Percentiles rank a stretch among this genome's conserved stretches.
Conservation (phyloP, 164 flowering plant species). For the Magnolia changhungtana region DNA sequence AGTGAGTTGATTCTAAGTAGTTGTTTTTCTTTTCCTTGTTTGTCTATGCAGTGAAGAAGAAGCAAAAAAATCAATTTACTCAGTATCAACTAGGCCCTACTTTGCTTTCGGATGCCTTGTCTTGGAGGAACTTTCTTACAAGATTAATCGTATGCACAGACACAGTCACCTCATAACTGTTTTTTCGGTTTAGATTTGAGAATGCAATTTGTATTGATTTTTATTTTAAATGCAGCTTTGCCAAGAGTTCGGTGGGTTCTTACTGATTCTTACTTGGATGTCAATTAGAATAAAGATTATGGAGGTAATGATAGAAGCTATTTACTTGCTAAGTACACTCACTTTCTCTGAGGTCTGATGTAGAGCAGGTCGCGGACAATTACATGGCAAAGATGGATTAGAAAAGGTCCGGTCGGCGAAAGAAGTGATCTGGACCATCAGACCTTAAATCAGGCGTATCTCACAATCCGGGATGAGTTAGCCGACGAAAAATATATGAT, state of each 20-base stretch:
- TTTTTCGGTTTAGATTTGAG: not conserved
- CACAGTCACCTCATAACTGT: not conserved
- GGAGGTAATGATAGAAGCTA: constrained; percentile 25
- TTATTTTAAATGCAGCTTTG: constrained; percentile 22
- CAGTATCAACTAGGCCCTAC: constrained; percentile 40
- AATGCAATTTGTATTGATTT: not conserved
- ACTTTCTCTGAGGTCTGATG: not conserved
- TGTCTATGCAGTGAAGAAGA: constrained; percentile 32
- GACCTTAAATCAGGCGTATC: too few relatives aligned
- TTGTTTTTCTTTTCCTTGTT: not conserved
- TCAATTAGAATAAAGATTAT: constrained; percentile 32
- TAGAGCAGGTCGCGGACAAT: too few relatives aligned
- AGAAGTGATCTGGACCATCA: too few relatives aligned
- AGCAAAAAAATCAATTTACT: constrained; percentile 34
- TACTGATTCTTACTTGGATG: constrained; percentile 47
- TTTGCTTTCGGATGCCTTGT: constrained; percentile 38
- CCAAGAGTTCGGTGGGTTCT: constrained; percentile 45
- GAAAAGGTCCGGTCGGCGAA: too few relatives aligned
- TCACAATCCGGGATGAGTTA: too few relatives aligned
- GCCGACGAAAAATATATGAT: too few relatives aligned
- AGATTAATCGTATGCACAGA: constrained; percentile 26
- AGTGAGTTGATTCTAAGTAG: too few relatives aligned
- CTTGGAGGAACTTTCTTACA: constrained; percentile 33
- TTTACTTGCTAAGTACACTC: not conserved
- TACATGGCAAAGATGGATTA: too few relatives aligned